phyloP scores from a whole-genome alignment of 2,329 filamentous ascomycete species.

The Zymoseptoria ardabiliae region DNA sequence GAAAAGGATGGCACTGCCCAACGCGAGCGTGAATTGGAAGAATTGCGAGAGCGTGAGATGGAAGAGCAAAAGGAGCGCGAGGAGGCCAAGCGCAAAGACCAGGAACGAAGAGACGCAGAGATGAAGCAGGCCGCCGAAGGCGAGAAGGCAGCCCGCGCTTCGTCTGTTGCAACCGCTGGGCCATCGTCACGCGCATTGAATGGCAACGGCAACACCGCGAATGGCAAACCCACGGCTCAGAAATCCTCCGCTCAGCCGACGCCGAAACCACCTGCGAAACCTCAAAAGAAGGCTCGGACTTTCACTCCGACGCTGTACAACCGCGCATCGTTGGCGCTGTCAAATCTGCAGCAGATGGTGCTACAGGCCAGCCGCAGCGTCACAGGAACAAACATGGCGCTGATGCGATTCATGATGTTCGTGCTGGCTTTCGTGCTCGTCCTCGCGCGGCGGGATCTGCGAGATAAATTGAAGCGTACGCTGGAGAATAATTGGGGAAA shows the following conservation, averaged over 20 bases:
- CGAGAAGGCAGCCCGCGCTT: slow-evolving; percentile 11
- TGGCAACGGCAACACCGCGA: neutral
- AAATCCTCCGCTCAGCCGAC: neutral
- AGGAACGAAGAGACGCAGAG: slow-evolving; percentile 29
- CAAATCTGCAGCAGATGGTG: slow-evolving; percentile 37
- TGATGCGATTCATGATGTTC: slow-evolving; percentile 65
- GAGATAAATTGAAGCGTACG: slow-evolving; percentile 64
- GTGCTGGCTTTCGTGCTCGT: slow-evolving; percentile 70
- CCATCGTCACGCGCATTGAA: neutral
- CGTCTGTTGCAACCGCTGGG: neutral
- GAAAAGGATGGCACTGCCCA: slow-evolving; percentile 69
- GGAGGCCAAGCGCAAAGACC: slow-evolving; percentile 19
- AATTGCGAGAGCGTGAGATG: slow-evolving; percentile 46
- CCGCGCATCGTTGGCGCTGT: slow-evolving; percentile 31
- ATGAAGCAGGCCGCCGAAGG: slow-evolving; percentile 24
- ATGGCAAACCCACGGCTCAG: neutral
- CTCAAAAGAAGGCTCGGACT: slow-evolving; percentile 15
- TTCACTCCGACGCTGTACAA: slow-evolving; percentile 17
- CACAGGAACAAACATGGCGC: slow-evolving; percentile 45
- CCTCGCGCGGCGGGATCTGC: slow-evolving; percentile 65
- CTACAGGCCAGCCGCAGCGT: slow-evolving; percentile 42
- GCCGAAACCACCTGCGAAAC: slow-evolving; percentile 13
- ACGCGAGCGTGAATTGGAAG: slow-evolving; percentile 53
- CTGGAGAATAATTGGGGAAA: slow-evolving; percentile 70
- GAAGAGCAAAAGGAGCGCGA: slow-evolving; percentile 29